Evolutionary conservation across 805 yeast genomes (phyloP), one percentile per base, ranked within the genome.

Genomic region (Pichia paraexigua): DNA sequence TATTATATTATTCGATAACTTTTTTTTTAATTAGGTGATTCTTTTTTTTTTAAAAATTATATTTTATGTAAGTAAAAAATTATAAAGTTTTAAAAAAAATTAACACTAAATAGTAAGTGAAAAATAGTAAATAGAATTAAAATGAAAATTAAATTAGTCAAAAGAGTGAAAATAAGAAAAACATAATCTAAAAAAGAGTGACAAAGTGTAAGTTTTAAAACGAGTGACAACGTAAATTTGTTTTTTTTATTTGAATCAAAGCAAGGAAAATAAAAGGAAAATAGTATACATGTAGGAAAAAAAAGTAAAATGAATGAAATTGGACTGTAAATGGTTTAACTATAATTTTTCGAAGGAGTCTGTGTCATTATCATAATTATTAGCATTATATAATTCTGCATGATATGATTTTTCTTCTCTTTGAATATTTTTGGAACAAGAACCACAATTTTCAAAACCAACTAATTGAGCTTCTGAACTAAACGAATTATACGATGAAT

Each of bases 401-500:
- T 30, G 30, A 37, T 35, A 53, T 5, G 58, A 53, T 35, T 47
- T 42, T 24, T 53, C 43, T 21, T 53, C 54, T 20, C 47, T 39
- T 22, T 45, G 47, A 41, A 43, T 32, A 32, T 15, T 44, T 24
- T 46, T 41, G 9, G 52, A 48, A 2, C 45, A 22, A 5, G 58
- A 50, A 12, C 49, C 50, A 21, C 45, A 27, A 41, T 53, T 49
- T 8, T 49, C 25, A 45, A 55, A 55, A 22, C 54, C 55, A 28
- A 55, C 50, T 42, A 55, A 46, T 25, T 53, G 49, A 22, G 56
- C 58, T 46, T 52, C 51, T 9, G 54, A 45, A 18, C 52, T 48
- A 1, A 48, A 32, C 10, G 54, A 40, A 6, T 48, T 22, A 44
- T 43, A 52, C 20, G 54, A 52, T 45, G 18, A 12, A 44, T 52